Evolutionary conservation across 176 grass and related monocot genomes (phyloP).

Genomic region (Eleusine indica): DNA sequence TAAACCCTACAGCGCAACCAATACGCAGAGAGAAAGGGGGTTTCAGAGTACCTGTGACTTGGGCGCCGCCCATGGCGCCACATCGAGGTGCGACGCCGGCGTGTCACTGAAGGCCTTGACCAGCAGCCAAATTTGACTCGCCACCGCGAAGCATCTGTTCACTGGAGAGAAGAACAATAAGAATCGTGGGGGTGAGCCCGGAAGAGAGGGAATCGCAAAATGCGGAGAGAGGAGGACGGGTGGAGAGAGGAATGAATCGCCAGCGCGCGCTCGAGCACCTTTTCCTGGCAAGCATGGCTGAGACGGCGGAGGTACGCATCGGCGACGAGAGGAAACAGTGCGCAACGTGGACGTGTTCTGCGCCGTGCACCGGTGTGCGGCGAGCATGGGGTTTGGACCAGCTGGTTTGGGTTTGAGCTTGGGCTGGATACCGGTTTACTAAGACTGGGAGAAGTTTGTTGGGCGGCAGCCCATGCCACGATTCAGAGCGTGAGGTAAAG

Average conservation of each 20-base stretch:
- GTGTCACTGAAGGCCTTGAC: constrained; percentile 27
- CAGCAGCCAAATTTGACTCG: constrained; percentile 29
- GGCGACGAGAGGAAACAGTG: background rate
- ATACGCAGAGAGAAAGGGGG: background rate
- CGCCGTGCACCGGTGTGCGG: background rate
- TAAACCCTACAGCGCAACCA: background rate
- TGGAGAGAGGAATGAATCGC: background rate
- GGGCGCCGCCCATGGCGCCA: background rate
- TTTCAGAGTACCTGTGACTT: constrained; percentile 23
- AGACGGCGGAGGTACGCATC: constrained; percentile 35
- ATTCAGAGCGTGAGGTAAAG: background rate
- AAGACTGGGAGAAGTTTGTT: background rate
- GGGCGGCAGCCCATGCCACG: background rate
- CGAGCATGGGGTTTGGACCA: background rate
- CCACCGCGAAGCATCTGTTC: constrained; percentile 39
- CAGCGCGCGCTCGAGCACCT: constrained; percentile 18
- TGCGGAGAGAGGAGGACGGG: background rate
- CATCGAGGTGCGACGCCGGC: background rate
- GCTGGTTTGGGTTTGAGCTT: background rate
- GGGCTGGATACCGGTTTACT: background rate
- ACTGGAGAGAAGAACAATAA: background rate
- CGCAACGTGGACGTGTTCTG: constrained; percentile 16
- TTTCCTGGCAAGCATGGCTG: constrained; percentile 33
- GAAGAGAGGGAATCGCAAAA: background rate
- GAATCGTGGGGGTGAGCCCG: background rate